Percentiles rank a stretch among this genome's conserved stretches.
These are phyloP conservation scores for Penicillium goetzii DNA, from an alignment of 495 filamentous ascomycete genomes.

Conservation along the genomic window DNA sequence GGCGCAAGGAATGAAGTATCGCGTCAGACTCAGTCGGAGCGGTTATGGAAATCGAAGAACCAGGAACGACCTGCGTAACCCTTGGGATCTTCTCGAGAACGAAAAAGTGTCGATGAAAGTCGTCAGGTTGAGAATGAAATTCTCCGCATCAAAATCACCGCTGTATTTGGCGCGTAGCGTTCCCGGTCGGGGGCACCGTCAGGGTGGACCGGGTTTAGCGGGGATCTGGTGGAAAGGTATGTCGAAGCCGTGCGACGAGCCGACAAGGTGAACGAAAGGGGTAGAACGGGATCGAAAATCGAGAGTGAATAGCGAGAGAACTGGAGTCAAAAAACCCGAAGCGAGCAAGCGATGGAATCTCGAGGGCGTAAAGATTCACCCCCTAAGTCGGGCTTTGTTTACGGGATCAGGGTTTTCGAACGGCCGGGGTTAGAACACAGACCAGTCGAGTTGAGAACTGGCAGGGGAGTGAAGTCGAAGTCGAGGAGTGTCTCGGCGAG, in stretches of 20 bases:
- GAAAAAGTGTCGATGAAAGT: slow-evolving; percentile 11
- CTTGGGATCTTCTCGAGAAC: slow-evolving; percentile 32
- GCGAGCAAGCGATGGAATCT: not conserved
- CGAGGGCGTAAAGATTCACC: slow-evolving; percentile 8
- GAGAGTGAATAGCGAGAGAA: slow-evolving; percentile 4
- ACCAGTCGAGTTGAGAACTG: slow-evolving; percentile 15
- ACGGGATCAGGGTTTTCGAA: slow-evolving; percentile 3
- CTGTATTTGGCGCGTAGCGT: slow-evolving; percentile 2
- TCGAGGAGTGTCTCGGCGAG: not conserved
- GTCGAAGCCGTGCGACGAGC: slow-evolving; percentile 1
- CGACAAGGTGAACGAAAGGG: slow-evolving; percentile 12
- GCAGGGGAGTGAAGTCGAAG: slow-evolving; percentile 1
- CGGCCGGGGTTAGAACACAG: slow-evolving; percentile 3
- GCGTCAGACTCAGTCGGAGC: slow-evolving; percentile 33
- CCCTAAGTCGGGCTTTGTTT: slow-evolving; percentile 21
- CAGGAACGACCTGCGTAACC: slow-evolving; percentile 55
- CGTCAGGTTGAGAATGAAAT: slow-evolving; percentile 6
- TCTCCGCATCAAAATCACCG: not conserved
- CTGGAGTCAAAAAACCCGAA: not conserved
- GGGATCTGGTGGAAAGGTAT: slow-evolving; percentile 4
- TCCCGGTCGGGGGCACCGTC: not conserved
- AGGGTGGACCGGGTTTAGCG: not conserved
- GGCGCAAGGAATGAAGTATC: slow-evolving; percentile 17
- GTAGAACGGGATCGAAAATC: not conserved
- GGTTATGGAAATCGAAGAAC: slow-evolving; percentile 31